These are phyloP conservation scores for Pilatotrama ljubarskyi DNA, from an alignment of 768 basidiomycete species.

Conservation along the genomic window DNA sequence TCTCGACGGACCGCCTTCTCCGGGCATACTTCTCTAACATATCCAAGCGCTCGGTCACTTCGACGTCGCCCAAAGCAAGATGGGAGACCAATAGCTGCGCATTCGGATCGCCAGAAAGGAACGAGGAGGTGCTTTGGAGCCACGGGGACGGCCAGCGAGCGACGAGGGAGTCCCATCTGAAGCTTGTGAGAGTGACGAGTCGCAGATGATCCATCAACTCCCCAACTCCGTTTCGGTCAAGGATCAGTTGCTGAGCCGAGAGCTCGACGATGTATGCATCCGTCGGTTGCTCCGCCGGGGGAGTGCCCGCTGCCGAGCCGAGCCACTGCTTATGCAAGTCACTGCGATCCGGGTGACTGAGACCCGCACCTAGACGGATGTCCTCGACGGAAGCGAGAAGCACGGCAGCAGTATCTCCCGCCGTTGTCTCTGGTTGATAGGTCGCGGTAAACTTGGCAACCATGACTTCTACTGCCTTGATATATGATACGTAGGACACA, in stretches of 20 bases:
- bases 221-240: conserved; percentile 43
- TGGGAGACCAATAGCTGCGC: conserved; percentile 51
- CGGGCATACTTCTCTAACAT: conserved; percentile 42
- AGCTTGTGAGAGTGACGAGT: conserved; percentile 44
- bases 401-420: conserved; percentile 31
- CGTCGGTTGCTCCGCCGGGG: conserved; percentile 41
- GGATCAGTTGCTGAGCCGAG: conserved; percentile 40
- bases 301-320: conserved; percentile 38
- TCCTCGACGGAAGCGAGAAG: conserved; percentile 48
- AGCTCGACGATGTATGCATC: conserved; percentile 51
- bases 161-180: conserved; percentile 43
- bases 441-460: conserved; percentile 49
- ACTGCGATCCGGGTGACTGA: conserved; percentile 48
- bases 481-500: conserved; percentile 42
- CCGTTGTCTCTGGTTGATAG: conserved; percentile 34
- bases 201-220: conserved; percentile 30
- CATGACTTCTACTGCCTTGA: conserved; percentile 45
- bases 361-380: conserved; percentile 41
- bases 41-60: conserved; percentile 56
- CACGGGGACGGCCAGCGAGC: conserved; percentile 67
- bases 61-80: conserved; percentile 37
- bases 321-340: conserved; percentile 53
- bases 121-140: conserved; percentile 44
- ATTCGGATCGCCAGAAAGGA: conserved; percentile 59
- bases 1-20: conserved; percentile 23